Conservation (phyloP, 768 basidiomycete species). For the Boletus reticulatus region DNA sequence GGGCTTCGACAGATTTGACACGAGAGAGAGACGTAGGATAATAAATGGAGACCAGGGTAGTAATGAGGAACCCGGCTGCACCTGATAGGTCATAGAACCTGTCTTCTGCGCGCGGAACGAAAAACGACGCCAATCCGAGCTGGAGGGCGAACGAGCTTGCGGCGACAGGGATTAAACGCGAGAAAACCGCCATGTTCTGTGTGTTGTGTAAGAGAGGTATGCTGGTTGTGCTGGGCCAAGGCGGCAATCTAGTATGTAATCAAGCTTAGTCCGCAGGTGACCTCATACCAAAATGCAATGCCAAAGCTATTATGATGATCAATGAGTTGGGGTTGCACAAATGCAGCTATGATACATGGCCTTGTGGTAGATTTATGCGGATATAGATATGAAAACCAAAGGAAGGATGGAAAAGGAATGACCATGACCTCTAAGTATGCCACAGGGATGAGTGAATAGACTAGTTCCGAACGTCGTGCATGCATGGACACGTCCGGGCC, state of each 20-base stretch:
- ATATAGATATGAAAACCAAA: constrained; percentile 1
- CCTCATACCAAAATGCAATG: too few species aligned
- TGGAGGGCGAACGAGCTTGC: not conserved
- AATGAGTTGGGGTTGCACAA: constrained; percentile 3
- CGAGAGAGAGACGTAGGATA: not conserved
- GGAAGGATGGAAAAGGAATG: not conserved
- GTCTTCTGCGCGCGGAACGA: not conserved
- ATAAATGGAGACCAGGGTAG: not conserved
- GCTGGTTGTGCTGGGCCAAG: too few species aligned
- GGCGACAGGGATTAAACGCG: not conserved
- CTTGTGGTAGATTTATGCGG: not conserved
- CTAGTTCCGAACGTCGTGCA: too few species aligned
- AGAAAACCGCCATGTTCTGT: not conserved
- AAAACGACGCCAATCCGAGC: not conserved
- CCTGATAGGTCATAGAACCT: not conserved
- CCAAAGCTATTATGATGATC: not conserved
- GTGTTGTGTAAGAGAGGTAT: too few species aligned
- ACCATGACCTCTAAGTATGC: constrained; percentile 6
- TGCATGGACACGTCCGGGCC: not conserved
- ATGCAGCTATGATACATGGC: not conserved
- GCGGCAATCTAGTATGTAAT: too few species aligned
- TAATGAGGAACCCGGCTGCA: not conserved
- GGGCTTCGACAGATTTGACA: not conserved
- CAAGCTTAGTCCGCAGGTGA: too few species aligned
- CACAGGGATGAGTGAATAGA: not conserved